Evolutionary conservation across 352 stramenopile species (phyloP).

Genomic region (Thraustochytrium striatum): DNA sequence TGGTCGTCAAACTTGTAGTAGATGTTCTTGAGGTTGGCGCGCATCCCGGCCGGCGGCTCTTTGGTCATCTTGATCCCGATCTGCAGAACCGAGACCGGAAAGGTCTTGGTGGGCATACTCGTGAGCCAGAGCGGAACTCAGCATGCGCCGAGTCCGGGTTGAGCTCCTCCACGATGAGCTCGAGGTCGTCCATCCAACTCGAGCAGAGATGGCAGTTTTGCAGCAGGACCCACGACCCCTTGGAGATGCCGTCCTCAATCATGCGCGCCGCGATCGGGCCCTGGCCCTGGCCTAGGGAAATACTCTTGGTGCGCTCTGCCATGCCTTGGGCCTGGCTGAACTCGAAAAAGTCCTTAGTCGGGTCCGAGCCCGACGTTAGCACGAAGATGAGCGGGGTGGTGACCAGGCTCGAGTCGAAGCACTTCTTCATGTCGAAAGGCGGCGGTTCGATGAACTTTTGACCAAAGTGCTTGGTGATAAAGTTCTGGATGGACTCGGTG

Average conservation of each 20-base stretch:
- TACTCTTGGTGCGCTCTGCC: slow-evolving; percentile 79
- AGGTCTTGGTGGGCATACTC: slow-evolving; percentile 66
- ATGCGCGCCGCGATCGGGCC: slow-evolving; percentile 81
- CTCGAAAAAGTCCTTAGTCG: slow-evolving; percentile 86
- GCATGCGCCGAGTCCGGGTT: slow-evolving; percentile 71
- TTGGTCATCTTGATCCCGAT: slow-evolving; percentile 95
- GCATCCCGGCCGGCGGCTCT: slow-evolving; percentile 84
- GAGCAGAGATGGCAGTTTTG: slow-evolving; percentile 92
- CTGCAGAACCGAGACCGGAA: slow-evolving; percentile 85
- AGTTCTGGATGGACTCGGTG: slow-evolving; percentile 79
- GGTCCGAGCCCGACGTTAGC: slow-evolving; percentile 84
- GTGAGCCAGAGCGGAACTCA: slow-evolving; percentile 92
- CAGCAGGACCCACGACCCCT: slow-evolving; percentile 90
- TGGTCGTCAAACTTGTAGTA: slow-evolving; percentile 86
- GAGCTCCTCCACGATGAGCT: slow-evolving; percentile 89
- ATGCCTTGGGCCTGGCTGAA: slow-evolving; percentile 75
- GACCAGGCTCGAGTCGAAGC: slow-evolving; percentile 84
- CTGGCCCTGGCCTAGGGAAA: slow-evolving; percentile 89
- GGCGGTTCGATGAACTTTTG: slow-evolving; percentile 85
- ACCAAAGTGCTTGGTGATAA: slow-evolving; percentile 70
- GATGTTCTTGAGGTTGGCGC: slow-evolving; percentile 81
- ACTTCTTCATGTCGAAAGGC: slow-evolving; percentile 86
- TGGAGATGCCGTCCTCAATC: slow-evolving; percentile 78
- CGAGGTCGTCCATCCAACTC: slow-evolving; percentile 87
- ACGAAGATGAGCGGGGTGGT: slow-evolving; percentile 92